These are phyloP conservation scores for Austroboletus eburneus DNA, from an alignment of 768 basidiomycete genomes.

Conservation along the genomic window DNA sequence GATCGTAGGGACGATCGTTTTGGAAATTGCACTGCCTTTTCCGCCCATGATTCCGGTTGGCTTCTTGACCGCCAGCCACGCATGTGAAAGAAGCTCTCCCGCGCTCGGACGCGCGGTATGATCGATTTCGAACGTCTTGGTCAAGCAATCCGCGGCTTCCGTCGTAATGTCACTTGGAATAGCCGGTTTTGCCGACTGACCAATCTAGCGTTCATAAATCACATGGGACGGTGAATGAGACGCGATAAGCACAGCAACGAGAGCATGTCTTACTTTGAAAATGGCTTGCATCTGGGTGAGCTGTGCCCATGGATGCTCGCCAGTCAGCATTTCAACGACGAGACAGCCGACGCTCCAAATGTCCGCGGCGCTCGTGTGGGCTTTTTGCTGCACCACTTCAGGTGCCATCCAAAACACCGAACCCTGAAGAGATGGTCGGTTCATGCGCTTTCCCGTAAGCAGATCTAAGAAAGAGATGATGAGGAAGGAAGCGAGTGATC, in stretches of 20 bases:
- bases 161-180: conserved; percentile 89
- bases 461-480: conserved; percentile 36
- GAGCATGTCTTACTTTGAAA: conserved; percentile 67
- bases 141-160: conserved; percentile 85
- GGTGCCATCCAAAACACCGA: conserved; percentile 99
- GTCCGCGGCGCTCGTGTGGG: conserved; percentile 88
- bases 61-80: conserved; percentile 57
- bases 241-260: background rate
- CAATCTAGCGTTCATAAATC: conserved; percentile 82
- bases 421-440: conserved; percentile 92
- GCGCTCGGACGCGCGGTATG: conserved; percentile 79
- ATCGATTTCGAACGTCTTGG: conserved; percentile 81
- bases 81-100: conserved; percentile 65
- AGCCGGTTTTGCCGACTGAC: conserved; percentile 80
- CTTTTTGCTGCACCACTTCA: conserved; percentile 94
- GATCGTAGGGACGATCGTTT: conserved; percentile 22
- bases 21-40: conserved; percentile 25
- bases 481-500: no score
- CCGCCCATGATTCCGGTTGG: conserved; percentile 17
- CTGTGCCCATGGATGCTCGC: conserved; percentile 93
- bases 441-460: conserved; percentile 60
- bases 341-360: conserved; percentile 97
- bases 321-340: conserved; percentile 95
- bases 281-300: conserved; percentile 99
- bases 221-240: background rate